phyloP scores from a whole-genome alignment of 2,329 filamentous ascomycete species.

The Microsporum audouinii region DNA sequence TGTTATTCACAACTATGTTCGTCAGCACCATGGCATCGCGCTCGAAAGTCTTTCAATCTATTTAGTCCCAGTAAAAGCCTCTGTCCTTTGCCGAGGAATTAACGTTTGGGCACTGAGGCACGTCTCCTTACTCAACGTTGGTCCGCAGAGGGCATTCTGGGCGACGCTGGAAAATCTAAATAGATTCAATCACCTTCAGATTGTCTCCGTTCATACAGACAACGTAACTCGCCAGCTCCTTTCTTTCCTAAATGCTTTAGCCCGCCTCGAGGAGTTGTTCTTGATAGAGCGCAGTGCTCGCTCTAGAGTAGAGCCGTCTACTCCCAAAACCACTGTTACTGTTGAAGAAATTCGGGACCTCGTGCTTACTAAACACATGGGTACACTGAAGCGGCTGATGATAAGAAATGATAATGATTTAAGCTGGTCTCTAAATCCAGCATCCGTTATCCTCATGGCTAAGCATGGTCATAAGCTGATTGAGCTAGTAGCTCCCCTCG shows the following conservation, averaged over 20 bases:
- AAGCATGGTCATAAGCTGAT: slow-evolving; percentile 13
- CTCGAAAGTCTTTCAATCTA: slow-evolving; percentile 46
- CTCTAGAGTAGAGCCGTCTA: slow-evolving; percentile 42
- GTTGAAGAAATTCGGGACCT: slow-evolving; percentile 49
- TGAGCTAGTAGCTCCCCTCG: slow-evolving; percentile 17
- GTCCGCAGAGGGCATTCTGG: slow-evolving; percentile 52
- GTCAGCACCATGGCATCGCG: slow-evolving; percentile 47
- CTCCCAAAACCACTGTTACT: slow-evolving; percentile 39
- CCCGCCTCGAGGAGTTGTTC: slow-evolving; percentile 47
- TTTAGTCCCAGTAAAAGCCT: slow-evolving; percentile 50
- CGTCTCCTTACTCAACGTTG: slow-evolving; percentile 53
- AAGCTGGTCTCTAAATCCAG: slow-evolving; percentile 41
- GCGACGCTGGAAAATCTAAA: slow-evolving; percentile 45
- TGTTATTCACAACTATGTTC: slow-evolving; percentile 40
- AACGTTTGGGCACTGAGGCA: slow-evolving; percentile 47
- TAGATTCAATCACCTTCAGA: slow-evolving; percentile 38
- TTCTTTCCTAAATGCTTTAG: slow-evolving; percentile 43
- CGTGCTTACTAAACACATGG: slow-evolving; percentile 48
- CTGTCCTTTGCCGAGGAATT: slow-evolving; percentile 45
- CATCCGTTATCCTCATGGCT: slow-evolving; percentile 13
- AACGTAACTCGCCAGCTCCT: slow-evolving; percentile 41
- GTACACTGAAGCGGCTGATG: slow-evolving; percentile 45
- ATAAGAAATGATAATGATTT: slow-evolving; percentile 46
- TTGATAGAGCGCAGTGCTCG: slow-evolving; percentile 47
- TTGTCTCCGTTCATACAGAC: slow-evolving; percentile 53